Evolutionary conservation across 2,329 filamentous ascomycete genomes (phyloP).

Genomic region (Cercospora zeae-maydis): DNA sequence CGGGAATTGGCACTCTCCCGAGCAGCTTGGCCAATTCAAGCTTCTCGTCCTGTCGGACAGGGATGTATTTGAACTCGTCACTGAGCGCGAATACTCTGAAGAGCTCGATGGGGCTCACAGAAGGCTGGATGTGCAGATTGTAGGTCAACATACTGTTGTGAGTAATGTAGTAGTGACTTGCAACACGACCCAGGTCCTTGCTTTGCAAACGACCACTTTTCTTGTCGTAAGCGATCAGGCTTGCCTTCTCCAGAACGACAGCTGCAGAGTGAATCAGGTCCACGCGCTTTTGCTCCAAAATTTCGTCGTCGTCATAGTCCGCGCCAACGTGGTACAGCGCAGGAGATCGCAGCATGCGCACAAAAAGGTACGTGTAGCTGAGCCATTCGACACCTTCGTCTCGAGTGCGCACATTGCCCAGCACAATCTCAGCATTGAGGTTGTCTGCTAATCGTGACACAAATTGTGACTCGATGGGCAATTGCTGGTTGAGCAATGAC

Average conservation of each 20-base stretch:
- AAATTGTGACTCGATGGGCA: conserved; percentile 96
- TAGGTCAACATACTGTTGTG: conserved; percentile 96
- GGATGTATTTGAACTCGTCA: conserved; percentile 98
- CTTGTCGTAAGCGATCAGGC: conserved; percentile 91
- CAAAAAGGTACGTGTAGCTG: conserved; percentile 95
- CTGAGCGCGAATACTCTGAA: conserved; percentile 96
- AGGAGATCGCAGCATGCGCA: conserved; percentile 93
- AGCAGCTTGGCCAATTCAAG: conserved; percentile 90
- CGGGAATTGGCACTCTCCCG: conserved; percentile 84
- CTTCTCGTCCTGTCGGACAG: conserved; percentile 95
- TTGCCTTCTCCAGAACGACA: conserved; percentile 77
- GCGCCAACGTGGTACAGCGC: conserved; percentile 92
- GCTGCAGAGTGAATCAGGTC: conserved; percentile 95
- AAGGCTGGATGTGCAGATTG: conserved; percentile 89
- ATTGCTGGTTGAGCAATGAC: conserved; percentile 90
- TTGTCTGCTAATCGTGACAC: conserved; percentile 92
- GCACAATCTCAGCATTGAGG: conserved; percentile 90
- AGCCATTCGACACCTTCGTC: conserved; percentile 99
- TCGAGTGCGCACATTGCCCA: conserved; percentile 85
- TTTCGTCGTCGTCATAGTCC: conserved; percentile 89
- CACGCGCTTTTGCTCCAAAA: conserved; percentile 93
- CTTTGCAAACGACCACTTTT: conserved; percentile 83
- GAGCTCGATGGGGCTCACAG: conserved; percentile 87
- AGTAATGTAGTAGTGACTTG: conserved; percentile 98
- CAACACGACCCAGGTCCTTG: conserved; percentile 90